Evolutionary conservation across 2,329 filamentous ascomycete species (phyloP).

Genomic region (Dothidotthia symphoricarpi): DNA sequence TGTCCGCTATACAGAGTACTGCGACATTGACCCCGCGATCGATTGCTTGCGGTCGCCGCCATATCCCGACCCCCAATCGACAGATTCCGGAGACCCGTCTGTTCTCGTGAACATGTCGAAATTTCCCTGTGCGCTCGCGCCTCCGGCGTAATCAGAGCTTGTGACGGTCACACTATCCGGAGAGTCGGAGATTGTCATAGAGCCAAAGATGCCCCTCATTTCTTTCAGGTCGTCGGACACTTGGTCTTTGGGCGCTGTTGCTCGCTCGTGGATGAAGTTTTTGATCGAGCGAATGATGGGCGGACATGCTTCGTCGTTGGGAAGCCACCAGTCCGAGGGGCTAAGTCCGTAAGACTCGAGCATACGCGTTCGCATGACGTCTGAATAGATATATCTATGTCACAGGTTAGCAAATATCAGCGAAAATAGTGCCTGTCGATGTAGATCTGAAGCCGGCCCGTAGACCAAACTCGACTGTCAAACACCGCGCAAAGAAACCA

Average conservation of each 20-base stretch:
- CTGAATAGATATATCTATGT: constrained; percentile 76
- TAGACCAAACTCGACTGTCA: no score
- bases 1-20: constrained; percentile 18
- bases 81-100: constrained; percentile 9
- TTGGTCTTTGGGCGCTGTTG: constrained; percentile 50
- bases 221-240: constrained; percentile 66
- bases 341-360: constrained; percentile 71
- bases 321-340: constrained; percentile 84
- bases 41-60: constrained; percentile 23
- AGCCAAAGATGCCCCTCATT: constrained; percentile 66
- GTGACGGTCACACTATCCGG: constrained; percentile 31
- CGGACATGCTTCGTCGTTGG: constrained; percentile 73
- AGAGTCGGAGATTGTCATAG: constrained; percentile 40
- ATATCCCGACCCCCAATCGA: constrained; percentile 22
- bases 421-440: no score
- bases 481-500: not conserved
- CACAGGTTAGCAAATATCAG: constrained; percentile 7
- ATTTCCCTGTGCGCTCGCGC: constrained; percentile 14
- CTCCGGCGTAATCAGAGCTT: constrained; percentile 22
- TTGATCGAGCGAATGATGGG: constrained; percentile 74
- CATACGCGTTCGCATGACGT: constrained; percentile 71
- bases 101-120: constrained; percentile 13
- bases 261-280: constrained; percentile 76
- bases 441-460: no score
- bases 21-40: constrained; percentile 13